A percentile compares a stretch with the other conserved stretches of the same genome.
phyloP scores from a whole-genome alignment of 768 basidiomycete species.

The Vararia minispora region DNA sequence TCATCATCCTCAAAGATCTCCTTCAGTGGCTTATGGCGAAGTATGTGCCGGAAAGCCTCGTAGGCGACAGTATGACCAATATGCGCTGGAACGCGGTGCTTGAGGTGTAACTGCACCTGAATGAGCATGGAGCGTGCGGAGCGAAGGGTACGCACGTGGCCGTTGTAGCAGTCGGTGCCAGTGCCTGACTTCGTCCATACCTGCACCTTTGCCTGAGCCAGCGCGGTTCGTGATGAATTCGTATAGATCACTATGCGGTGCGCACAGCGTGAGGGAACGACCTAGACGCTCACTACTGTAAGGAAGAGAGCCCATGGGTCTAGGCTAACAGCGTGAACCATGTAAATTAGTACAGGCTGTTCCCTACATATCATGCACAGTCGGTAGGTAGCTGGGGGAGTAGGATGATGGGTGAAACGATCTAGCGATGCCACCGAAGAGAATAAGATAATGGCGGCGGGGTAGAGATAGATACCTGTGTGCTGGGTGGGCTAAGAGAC shows the following conservation, averaged over 20 bases:
- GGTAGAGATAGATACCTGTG: too few species aligned
- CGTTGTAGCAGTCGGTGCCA: background rate
- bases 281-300: background rate
- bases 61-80: background rate
- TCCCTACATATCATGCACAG: too few species aligned
- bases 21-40: background rate
- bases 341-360: background rate
- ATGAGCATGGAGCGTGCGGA: background rate
- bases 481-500: too few species aligned
- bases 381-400: too few species aligned
- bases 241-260: background rate
- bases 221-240: background rate
- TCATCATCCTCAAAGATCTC: background rate
- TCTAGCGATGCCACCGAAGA: too few species aligned
- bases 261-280: background rate
- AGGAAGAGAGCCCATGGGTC: too few species aligned
- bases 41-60: background rate
- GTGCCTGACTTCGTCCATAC: background rate
- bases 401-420: too few species aligned
- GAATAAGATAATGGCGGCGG: too few species aligned
- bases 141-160: background rate
- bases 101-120: background rate
- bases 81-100: background rate
- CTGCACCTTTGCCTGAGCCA: background rate
- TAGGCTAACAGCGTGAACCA: background rate